A percentile compares a stretch with the other conserved stretches of the same genome.
Evolutionary conservation across 345 rosid genomes (phyloP).

Genomic region (Eucalyptus cladocalyx): DNA sequence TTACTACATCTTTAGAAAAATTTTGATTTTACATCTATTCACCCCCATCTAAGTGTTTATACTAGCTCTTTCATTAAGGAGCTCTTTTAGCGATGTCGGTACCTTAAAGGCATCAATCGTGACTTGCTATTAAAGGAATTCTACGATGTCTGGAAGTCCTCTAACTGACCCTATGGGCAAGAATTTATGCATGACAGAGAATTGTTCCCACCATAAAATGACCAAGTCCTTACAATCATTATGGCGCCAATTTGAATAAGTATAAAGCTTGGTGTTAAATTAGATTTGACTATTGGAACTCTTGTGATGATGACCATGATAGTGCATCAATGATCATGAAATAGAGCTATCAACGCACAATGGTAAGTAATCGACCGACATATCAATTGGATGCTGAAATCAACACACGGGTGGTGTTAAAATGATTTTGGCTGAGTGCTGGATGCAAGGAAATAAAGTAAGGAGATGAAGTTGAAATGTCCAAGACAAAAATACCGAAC

Average conservation of each 20-base stretch:
- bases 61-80: too few relatives aligned
- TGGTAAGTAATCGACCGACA: background rate
- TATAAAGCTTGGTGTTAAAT: background rate
- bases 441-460: background rate
- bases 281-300: background rate
- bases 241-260: background rate
- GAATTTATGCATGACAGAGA: background rate
- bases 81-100: background rate
- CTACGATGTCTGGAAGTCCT: background rate
- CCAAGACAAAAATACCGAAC: background rate
- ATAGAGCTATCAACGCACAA: background rate
- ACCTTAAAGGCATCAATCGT: background rate
- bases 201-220: background rate
- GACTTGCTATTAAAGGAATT: background rate
- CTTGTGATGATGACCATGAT: background rate
- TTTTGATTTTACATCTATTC: too few relatives aligned
- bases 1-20: too few relatives aligned
- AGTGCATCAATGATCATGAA: background rate
- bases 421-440: background rate
- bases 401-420: background rate
- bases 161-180: background rate
- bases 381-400: background rate
- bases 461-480: background rate
- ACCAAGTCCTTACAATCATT: background rate
- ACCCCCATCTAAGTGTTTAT: too few relatives aligned